Percentiles rank a stretch among this genome's conserved stretches.
These are phyloP conservation scores for Lunasporangiospora selenospora DNA, from an alignment of 192 early-diverging fungal genomes.

Conservation along the genomic window DNA sequence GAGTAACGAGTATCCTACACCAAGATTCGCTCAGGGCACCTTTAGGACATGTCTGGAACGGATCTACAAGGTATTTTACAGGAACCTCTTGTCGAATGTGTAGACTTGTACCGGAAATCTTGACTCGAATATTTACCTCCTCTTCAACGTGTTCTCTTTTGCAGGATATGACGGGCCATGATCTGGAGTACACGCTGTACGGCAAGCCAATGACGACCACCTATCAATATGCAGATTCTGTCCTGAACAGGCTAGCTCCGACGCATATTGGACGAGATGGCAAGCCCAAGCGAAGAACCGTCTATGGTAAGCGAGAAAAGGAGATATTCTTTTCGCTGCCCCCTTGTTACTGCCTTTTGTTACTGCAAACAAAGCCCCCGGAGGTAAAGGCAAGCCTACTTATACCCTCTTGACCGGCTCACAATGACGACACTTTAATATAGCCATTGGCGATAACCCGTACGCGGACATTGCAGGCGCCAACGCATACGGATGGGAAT, in stretches of 20 bases:
- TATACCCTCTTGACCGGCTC: constrained; percentile 73
- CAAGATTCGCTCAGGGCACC: constrained; percentile 81
- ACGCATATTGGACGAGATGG: not conserved
- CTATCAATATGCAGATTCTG: constrained; percentile 66
- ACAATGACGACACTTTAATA: constrained; percentile 16
- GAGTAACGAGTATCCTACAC: constrained; percentile 76
- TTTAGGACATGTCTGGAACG: constrained; percentile 69
- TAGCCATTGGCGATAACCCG: constrained; percentile 67
- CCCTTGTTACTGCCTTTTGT: too few species aligned
- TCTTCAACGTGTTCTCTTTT: not conserved
- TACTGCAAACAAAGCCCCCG: too few species aligned
- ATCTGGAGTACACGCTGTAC: constrained; percentile 66
- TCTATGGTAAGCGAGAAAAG: constrained; percentile 19
- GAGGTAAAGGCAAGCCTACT: too few species aligned
- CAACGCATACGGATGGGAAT: constrained; percentile 72
- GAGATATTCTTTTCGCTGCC: too few species aligned
- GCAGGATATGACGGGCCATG: constrained; percentile 35
- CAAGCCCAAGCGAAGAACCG: not conserved
- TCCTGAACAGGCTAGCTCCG: constrained; percentile 39
- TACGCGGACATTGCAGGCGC: constrained; percentile 72
- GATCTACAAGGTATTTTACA: constrained; percentile 57
- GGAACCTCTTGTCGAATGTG: not conserved
- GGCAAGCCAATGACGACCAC: constrained; percentile 79
- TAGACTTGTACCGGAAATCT: constrained; percentile 11
- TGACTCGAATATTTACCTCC: not conserved